Percentiles rank a stretch among this genome's conserved stretches.
These are phyloP conservation scores for Lactarius indigo DNA, from an alignment of 768 basidiomycete genomes.

Conservation along the genomic window DNA sequence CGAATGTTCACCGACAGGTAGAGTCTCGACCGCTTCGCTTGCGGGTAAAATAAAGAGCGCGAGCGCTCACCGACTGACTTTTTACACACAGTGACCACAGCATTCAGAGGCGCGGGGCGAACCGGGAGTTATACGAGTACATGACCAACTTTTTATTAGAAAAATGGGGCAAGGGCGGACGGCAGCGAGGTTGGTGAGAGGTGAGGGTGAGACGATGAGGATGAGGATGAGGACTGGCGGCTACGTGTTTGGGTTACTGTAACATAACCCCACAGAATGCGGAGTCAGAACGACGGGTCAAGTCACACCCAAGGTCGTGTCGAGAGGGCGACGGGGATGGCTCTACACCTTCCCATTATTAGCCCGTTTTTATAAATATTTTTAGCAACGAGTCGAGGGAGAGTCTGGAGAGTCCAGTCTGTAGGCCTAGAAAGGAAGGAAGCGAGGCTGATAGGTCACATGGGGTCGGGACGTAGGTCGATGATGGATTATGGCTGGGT, in stretches of 20 bases:
- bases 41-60: background rate
- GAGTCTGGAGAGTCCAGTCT: background rate
- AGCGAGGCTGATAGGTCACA: conserved; percentile 2
- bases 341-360: background rate
- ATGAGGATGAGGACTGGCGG: background rate
- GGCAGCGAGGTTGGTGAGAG: conserved; percentile 55
- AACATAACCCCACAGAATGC: background rate
- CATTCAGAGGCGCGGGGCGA: conserved; percentile 70
- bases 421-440: conserved; percentile 6
- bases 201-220: background rate
- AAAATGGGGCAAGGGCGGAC: conserved; percentile 88
- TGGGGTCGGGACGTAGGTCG: background rate
- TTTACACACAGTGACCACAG: conserved; percentile 63
- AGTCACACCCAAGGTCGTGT: background rate
- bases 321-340: background rate
- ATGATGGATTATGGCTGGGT: background rate
- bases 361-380: background rate
- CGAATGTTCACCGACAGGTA: conserved; percentile 97
- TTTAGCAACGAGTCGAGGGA: background rate
- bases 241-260: background rate
- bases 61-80: conserved; percentile 15
- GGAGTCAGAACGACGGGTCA: background rate
- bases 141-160: conserved; percentile 82
- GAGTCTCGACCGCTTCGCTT: conserved; percentile 25
- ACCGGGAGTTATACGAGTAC: conserved; percentile 83